Base-by-base conservation (phyloP, 2,329 filamentous ascomycete species). In the Colletotrichum sojae region DNA sequence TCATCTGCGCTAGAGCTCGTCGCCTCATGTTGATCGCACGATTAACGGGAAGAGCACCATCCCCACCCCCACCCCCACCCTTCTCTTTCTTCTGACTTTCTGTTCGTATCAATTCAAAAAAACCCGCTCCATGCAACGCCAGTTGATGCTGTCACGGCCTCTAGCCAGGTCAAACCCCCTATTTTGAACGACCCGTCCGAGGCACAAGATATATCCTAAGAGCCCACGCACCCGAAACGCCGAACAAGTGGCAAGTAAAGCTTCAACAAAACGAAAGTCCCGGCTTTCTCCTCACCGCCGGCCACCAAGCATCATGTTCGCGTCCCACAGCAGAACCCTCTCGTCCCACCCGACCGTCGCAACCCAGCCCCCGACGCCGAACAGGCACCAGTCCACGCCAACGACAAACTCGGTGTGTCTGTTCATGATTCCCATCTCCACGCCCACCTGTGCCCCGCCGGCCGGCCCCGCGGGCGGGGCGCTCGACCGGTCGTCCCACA, bases 341-440 rank as follows among this genome's bases (percentile, higher is more conserved):
- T 98, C 94, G 76, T 99, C 96, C 96, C 96, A 99, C 1, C 94
- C 95, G 2, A 92, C 93, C 71, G 93, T 97, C 2, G 96, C 95
- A 73, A 95, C 95, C 96, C 96, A 99, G 5, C 96, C 96, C 72
- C 97, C 95, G 25, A 90, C 92, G 5, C 96, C 96, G 80, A 99
- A 99, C 52, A 99, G 81, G 81, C 96, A 99, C 96, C 97, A 99
- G 79, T 99, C 96, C 0, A 98, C 93, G 8, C 96, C 96, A 4
- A 94, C 97, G 10, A 92, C 94, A 76, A 99, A 99, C 82, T 99
- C 96, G 0, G 95, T 98, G 79, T 99, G 96, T 18, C 90, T 84
- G 66, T 93, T 94, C 95, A 99, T 98, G 46, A 94, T 82, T 4
- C 94, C 95, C 74, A 97, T 83, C 80, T 97, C 91, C 25, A 86